Base-by-base conservation (phyloP, 371 early-diverging fungal species). In the Cokeromyces recurvatus region DNA sequence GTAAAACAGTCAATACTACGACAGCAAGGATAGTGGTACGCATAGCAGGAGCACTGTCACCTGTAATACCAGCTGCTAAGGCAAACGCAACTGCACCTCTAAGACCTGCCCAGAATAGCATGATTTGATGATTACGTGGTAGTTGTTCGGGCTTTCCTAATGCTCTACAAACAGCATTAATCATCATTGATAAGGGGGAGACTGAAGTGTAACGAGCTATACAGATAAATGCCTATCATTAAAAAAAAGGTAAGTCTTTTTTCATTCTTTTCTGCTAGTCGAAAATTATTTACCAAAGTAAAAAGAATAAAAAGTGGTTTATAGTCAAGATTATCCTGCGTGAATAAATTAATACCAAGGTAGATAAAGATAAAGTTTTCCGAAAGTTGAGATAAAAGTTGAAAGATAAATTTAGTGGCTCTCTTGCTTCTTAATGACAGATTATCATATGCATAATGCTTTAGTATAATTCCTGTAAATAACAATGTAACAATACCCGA, bases 11-110 rank as follows among this genome's bases (percentile, higher is more conserved):
- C 7, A 94, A 59, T 10, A 94, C 94, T 2, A 94, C 94, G 3
- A 94, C 91, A 3, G 92, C 86, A 38, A 96, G 66, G 19, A 92
- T 92, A 1, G 93, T 94, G 0, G 93, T 89, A 15, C 89, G 84
- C 67, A 92, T 80, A 16, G 83, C 82, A 7, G 79, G 63, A 25
- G 81, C 80, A 48, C 75, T 75, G 8, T 76, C 68, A 14, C 88
- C 91, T 2, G 78, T 74, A 7, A 95, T 69, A 48, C 88, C 87
- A 43, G 89, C 90, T 3, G 93, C 85, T 32, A 97, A 71, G 0
- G 95, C 97, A 74, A 95, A 94, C 0, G 95, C 92, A 12, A 97
- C 92, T 15, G 97, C 95, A 2, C 97, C 97, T 25, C 97, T 88
- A 11, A 97, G 73, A 1, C 95, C 95, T 10, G 94, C 86, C 91